phyloP scores from a whole-genome alignment of 169 alveolate species.

The Plasmodium adleri region DNA sequence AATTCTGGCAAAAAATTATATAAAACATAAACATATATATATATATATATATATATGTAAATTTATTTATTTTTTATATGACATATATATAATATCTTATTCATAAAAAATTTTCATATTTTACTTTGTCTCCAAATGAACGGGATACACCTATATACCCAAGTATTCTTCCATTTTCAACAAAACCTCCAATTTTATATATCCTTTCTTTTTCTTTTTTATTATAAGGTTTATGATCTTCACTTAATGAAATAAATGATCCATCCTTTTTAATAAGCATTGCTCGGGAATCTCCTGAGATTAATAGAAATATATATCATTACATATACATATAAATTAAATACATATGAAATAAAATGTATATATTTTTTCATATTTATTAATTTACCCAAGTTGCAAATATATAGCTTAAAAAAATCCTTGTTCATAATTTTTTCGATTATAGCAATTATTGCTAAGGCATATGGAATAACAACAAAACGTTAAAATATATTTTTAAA shows the following conservation, averaged over 20 bases:
- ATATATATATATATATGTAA: not conserved
- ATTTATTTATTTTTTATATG: not conserved
- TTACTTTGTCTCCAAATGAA: slow-evolving; percentile 71
- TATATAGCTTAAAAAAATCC: slow-evolving; percentile 62
- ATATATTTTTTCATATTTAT: no score
- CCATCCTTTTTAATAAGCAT: slow-evolving; percentile 73
- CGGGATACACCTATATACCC: slow-evolving; percentile 74
- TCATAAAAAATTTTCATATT: not conserved
- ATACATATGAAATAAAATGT: no score
- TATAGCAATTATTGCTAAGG: slow-evolving; percentile 69
- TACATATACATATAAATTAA: not conserved
- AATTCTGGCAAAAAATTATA: slow-evolving; percentile 28
- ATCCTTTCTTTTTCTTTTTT: slow-evolving; percentile 68
- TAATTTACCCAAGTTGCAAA: slow-evolving; percentile 60
- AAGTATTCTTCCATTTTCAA: slow-evolving; percentile 71
- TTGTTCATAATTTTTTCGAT: slow-evolving; percentile 40
- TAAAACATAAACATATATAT: not conserved
- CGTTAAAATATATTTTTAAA: not conserved
- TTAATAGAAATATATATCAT: not conserved
- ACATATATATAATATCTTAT: not conserved
- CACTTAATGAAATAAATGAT: slow-evolving; percentile 64
- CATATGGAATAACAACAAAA: not conserved
- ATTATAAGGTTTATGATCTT: slow-evolving; percentile 71
- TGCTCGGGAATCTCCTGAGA: slow-evolving; percentile 64
- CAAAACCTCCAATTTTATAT: slow-evolving; percentile 66